These are phyloP conservation scores for Boletus rubropictus DNA, from an alignment of 768 basidiomycete genomes.

Conservation along the genomic window DNA sequence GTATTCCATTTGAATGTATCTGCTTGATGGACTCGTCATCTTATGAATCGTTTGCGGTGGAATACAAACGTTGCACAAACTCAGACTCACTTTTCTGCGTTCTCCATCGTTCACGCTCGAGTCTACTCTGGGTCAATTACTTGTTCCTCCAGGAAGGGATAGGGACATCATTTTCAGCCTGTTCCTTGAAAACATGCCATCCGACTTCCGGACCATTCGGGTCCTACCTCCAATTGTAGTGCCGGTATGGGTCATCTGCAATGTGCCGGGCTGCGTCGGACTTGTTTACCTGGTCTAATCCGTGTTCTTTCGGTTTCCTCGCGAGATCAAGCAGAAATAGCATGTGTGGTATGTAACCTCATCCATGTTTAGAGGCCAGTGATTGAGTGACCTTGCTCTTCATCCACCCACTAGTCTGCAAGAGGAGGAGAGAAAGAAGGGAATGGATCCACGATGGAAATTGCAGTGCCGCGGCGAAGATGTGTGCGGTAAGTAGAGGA, in stretches of 20 bases:
- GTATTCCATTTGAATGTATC: not conserved
- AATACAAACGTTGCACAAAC: not conserved
- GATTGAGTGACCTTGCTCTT: conserved; percentile 38
- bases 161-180: not conserved
- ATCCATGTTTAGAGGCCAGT: not conserved
- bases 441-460: conserved; percentile 49
- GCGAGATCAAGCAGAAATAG: not conserved
- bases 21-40: not conserved
- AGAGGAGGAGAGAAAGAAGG: conserved; percentile 46
- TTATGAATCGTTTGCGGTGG: not conserved
- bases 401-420: conserved; percentile 64
- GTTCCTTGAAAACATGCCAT: not conserved
- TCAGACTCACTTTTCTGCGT: not conserved
- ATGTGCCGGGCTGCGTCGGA: not conserved
- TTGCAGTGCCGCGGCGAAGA: conserved; percentile 49
- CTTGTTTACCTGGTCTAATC: not conserved
- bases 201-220: not conserved
- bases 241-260: not conserved
- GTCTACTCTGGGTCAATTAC: not conserved
- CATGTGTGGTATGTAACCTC: not conserved
- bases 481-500: conserved; percentile 51
- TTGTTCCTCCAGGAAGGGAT: not conserved
- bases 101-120: not conserved
- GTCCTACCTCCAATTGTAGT: not conserved
- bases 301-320: not conserved